Evolutionary conservation across 2,329 filamentous ascomycete genomes (phyloP).

Genomic region (Fusarium albidum): DNA sequence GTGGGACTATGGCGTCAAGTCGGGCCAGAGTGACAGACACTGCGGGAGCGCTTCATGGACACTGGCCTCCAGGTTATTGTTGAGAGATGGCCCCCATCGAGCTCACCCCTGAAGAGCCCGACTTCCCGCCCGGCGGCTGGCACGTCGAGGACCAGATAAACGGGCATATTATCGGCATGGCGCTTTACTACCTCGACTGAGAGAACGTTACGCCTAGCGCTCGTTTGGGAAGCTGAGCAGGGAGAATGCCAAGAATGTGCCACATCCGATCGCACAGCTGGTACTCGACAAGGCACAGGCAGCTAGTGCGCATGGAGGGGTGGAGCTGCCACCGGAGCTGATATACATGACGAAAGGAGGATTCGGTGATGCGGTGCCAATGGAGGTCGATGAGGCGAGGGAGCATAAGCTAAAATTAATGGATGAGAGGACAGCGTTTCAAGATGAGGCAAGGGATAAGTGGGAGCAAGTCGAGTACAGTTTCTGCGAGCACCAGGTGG

Average conservation of each 20-base stretch:
- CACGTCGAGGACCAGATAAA: constrained; percentile 41
- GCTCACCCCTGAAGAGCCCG: constrained; percentile 34
- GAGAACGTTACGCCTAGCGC: constrained; percentile 30
- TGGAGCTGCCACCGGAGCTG: constrained; percentile 17
- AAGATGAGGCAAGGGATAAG: accelerated
- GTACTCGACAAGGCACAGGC: neutral
- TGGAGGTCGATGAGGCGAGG: constrained; percentile 26
- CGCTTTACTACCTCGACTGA: constrained; percentile 38
- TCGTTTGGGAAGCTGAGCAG: constrained; percentile 5
- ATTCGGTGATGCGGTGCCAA: constrained; percentile 2
- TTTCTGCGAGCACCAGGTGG: constrained; percentile 30
- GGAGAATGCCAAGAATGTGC: neutral
- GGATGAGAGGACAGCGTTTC: constrained; percentile 8
- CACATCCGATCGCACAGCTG: constrained; percentile 2
- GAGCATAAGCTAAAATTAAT: constrained; percentile 27
- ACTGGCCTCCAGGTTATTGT: constrained; percentile 63
- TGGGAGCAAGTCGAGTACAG: constrained; percentile 9
- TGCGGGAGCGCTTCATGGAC: constrained; percentile 16
- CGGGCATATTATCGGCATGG: constrained; percentile 41
- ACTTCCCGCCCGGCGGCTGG: constrained; percentile 26
- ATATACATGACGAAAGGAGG: constrained; percentile 13
- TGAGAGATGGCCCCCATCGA: constrained; percentile 61
- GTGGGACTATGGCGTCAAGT: constrained; percentile 43
- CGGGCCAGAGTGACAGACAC: neutral
- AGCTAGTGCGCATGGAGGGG: neutral